Conservation (phyloP, 331 rosid species). For the Prunus yedoensis region DNA sequence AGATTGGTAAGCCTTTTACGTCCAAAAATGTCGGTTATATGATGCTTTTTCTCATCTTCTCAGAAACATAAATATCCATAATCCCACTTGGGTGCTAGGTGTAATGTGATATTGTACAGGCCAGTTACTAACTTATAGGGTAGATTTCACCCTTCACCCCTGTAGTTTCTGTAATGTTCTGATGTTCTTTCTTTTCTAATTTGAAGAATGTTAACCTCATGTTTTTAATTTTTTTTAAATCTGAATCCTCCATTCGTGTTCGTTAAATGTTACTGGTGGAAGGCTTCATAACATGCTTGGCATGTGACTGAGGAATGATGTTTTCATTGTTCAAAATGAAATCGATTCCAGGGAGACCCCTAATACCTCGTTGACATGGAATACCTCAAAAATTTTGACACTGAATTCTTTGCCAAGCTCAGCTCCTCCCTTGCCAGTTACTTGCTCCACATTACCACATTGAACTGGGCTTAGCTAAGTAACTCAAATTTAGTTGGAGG, state of each 20-base stretch:
- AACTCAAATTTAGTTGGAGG: too few relatives aligned
- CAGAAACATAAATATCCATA: background rate
- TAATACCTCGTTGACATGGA: too few relatives aligned
- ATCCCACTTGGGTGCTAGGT: background rate
- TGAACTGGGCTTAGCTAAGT: too few relatives aligned
- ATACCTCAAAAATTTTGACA: too few relatives aligned
- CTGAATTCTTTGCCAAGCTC: too few relatives aligned
- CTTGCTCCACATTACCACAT: too few relatives aligned
- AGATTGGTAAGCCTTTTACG: conserved; percentile 54
- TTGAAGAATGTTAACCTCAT: background rate
- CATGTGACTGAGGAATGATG: too few relatives aligned
- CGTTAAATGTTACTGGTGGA: background rate
- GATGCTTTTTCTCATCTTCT: background rate
- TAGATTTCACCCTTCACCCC: background rate
- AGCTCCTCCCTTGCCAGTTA: too few relatives aligned
- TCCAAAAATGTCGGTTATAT: background rate
- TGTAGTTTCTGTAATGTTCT: background rate
- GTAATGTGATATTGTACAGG: background rate
- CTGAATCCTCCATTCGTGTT: background rate
- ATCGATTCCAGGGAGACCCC: too few relatives aligned
- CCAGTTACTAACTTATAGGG: background rate
- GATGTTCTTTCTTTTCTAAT: background rate
- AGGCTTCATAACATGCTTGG: background rate
- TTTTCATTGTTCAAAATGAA: background rate
- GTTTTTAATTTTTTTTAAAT: background rate